A percentile compares a stretch with the other conserved stretches of the same genome.
Evolutionary conservation across 805 yeast genomes (phyloP).

Genomic region (Pichia gijzeniarum): DNA sequence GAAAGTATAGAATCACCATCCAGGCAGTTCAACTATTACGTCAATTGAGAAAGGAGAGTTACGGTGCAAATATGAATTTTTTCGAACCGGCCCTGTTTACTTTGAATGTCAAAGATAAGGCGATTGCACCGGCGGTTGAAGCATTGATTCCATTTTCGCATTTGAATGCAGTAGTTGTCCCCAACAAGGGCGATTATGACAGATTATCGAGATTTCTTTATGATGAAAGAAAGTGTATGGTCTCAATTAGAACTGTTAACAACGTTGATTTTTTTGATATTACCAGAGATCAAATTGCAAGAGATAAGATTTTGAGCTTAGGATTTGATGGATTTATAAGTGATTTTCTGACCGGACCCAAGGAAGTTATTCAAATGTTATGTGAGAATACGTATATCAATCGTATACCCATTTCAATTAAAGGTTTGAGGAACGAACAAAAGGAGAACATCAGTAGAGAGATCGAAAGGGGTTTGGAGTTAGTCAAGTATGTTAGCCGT

Average conservation of each 20-base stretch:
- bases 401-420: conserved; percentile 55
- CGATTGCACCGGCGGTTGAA: conserved; percentile 51
- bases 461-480: conserved; percentile 36
- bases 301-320: conserved; percentile 27
- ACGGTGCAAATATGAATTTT: conserved; percentile 25
- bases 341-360: conserved; percentile 72
- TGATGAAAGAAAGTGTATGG: conserved; percentile 29
- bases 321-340: conserved; percentile 80
- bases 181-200: conserved; percentile 43
- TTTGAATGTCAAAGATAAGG: conserved; percentile 44
- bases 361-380: conserved; percentile 63
- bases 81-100: conserved; percentile 73
- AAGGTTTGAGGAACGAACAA: conserved; percentile 37
- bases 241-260: conserved; percentile 49
- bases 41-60: conserved; percentile 23
- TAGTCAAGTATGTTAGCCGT: conserved; percentile 57
- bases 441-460: conserved; percentile 30
- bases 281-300: conserved; percentile 11
- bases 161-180: conserved; percentile 57
- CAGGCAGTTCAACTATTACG: conserved; percentile 41
- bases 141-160: conserved; percentile 48
- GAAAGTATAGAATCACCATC: conserved; percentile 21
- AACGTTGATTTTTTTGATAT: conserved; percentile 7
- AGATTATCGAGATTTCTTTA: conserved; percentile 38
- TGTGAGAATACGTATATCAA: conserved; percentile 47